Conservation (phyloP, 805 yeast species). For the Nakazawaea pomicola region DNA sequence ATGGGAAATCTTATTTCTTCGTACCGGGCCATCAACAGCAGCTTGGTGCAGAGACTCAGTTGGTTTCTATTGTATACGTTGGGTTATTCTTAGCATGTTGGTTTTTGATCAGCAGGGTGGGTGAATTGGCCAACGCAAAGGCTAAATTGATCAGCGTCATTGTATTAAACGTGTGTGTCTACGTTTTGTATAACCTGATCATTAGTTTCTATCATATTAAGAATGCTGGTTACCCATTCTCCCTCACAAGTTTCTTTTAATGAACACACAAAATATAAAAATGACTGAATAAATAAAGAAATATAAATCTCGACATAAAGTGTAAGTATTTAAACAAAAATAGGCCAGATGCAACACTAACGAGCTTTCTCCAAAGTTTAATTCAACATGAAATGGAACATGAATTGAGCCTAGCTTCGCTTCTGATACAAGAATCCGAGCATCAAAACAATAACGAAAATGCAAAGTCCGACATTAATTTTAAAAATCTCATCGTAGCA, state of each 20-base stretch:
- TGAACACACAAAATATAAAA: too few relatives aligned
- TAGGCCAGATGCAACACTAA: background rate
- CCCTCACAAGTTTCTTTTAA: slow-evolving; percentile 35
- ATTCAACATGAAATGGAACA: background rate
- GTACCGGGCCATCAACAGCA: slow-evolving; percentile 67
- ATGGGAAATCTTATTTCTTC: slow-evolving; percentile 35
- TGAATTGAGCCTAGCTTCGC: background rate
- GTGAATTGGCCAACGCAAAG: slow-evolving; percentile 39
- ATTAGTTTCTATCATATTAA: slow-evolving; percentile 66
- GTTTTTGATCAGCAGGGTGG: slow-evolving; percentile 52
- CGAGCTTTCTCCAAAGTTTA: background rate
- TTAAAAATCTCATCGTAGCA: slow-evolving; percentile 48
- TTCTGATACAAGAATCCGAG: slow-evolving; percentile 17
- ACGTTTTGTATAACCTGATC: slow-evolving; percentile 58
- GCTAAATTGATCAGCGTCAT: slow-evolving; percentile 46
- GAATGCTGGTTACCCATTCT: slow-evolving; percentile 73
- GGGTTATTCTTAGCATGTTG: slow-evolving; percentile 56
- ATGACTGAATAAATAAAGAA: background rate
- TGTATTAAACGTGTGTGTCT: slow-evolving; percentile 37
- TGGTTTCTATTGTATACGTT: slow-evolving; percentile 71
- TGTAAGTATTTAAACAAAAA: background rate
- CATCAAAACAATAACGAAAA: slow-evolving; percentile 21
- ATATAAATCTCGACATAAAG: background rate
- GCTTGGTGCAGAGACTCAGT: slow-evolving; percentile 85
- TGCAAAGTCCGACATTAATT: slow-evolving; percentile 31